Evolutionary conservation across 1,139 yeast species (phyloP).

Genomic region (Suzukiozyma palmioleophila): DNA sequence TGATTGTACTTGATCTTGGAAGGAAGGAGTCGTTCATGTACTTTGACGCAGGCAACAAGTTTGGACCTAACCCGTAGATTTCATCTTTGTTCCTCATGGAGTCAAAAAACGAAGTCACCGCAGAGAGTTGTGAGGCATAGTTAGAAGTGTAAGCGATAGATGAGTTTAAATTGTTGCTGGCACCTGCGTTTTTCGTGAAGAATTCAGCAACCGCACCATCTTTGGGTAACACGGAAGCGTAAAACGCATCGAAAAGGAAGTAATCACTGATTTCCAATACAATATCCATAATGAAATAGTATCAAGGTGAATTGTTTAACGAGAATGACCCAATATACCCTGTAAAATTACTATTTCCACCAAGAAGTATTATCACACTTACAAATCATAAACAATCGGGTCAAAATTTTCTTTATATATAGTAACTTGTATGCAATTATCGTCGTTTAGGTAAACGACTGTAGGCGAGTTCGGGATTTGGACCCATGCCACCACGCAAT

Average conservation of each 20-base stretch:
- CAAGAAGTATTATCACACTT: neutral
- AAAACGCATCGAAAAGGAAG: constrained; percentile 63
- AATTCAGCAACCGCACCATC: constrained; percentile 21
- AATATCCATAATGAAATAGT: constrained; percentile 64
- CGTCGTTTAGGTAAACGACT: no score
- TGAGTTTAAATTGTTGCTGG: neutral
- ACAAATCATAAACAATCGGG: neutral
- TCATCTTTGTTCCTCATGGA: constrained; percentile 29
- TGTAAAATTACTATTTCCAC: neutral
- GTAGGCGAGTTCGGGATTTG: no score
- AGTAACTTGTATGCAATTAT: neutral
- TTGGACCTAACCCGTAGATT: constrained; percentile 35
- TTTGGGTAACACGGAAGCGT: constrained; percentile 48
- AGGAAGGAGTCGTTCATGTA: constrained; percentile 60
- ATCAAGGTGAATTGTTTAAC: neutral
- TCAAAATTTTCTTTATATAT: neutral
- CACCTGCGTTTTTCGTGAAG: constrained; percentile 5
- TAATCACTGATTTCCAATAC: constrained; percentile 78
- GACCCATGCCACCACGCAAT: no score
- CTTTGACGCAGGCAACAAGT: constrained; percentile 39
- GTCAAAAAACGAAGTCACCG: neutral
- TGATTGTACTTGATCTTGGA: constrained; percentile 63
- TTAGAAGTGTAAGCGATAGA: neutral
- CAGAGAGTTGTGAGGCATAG: neutral
- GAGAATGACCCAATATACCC: no score